Conservation (phyloP, 2,329 filamentous ascomycete genomes). For the Cytospora piceae region DNA sequence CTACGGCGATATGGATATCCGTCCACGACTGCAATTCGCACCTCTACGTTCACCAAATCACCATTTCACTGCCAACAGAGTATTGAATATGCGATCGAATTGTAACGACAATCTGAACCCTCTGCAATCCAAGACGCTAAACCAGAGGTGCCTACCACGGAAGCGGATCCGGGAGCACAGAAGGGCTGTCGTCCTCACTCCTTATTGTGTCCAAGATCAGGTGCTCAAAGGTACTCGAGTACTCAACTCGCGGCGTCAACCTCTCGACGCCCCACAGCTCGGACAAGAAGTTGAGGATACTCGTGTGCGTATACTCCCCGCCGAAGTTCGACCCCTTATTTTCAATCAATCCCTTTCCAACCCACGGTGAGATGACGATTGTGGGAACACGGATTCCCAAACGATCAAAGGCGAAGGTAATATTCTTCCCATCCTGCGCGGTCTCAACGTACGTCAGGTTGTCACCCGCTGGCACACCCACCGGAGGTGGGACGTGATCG, state of each 20-base stretch:
- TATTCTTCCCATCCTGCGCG: slow-evolving; percentile 41
- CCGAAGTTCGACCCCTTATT: slow-evolving; percentile 39
- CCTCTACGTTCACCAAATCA: too few relatives aligned
- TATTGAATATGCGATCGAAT: not conserved
- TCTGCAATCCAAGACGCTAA: not conserved
- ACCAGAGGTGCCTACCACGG: slow-evolving; percentile 6
- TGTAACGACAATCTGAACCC: not conserved
- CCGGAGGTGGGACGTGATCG: slow-evolving; percentile 49
- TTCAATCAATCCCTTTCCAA: slow-evolving; percentile 46
- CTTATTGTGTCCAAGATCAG: slow-evolving; percentile 24
- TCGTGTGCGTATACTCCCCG: slow-evolving; percentile 46
- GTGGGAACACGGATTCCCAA: slow-evolving; percentile 50
- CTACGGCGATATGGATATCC: slow-evolving; percentile 57
- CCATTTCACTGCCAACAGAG: too few relatives aligned
- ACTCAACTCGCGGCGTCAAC: slow-evolving; percentile 29
- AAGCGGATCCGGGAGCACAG: slow-evolving; percentile 18
- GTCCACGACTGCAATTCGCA: slow-evolving; percentile 46
- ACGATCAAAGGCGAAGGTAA: slow-evolving; percentile 46
- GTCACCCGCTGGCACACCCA: slow-evolving; percentile 44
- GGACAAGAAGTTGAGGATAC: slow-evolving; percentile 43
- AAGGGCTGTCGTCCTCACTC: slow-evolving; percentile 18
- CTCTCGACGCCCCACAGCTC: slow-evolving; percentile 42
- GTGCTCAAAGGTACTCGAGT: slow-evolving; percentile 27
- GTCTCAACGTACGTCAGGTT: slow-evolving; percentile 41
- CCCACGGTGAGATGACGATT: slow-evolving; percentile 49